Conservation (phyloP, 345 rosid genomes). For the Hibiscus mutabilis region DNA sequence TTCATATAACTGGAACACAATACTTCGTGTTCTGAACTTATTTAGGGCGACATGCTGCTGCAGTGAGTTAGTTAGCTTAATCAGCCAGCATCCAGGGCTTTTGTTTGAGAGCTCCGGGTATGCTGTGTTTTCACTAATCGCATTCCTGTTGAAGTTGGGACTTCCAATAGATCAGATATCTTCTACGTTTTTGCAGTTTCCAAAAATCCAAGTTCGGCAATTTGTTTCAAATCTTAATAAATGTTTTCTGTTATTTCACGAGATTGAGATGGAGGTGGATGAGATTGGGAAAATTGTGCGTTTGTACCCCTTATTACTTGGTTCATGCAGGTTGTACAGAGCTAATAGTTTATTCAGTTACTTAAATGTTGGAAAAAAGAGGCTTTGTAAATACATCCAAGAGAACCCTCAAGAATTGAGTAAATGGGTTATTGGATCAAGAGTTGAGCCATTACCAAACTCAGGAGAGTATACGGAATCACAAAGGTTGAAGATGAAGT, state of each 20-base stretch:
- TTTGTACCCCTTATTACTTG: constrained; percentile 41
- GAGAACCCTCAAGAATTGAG: constrained; percentile 52
- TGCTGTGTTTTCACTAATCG: constrained; percentile 33
- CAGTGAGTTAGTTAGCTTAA: constrained; percentile 36
- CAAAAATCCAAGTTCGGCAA: constrained; percentile 33
- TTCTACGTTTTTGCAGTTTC: constrained; percentile 46
- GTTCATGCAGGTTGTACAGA: constrained; percentile 49
- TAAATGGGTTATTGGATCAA: constrained; percentile 38
- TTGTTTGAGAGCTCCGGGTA: constrained; percentile 51
- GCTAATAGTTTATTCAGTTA: constrained; percentile 32
- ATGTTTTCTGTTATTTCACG: constrained; percentile 38
- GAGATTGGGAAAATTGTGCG: constrained; percentile 45
- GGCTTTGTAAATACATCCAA: constrained; percentile 39
- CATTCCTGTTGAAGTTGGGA: constrained; percentile 55
- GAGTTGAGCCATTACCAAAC: constrained; percentile 32
- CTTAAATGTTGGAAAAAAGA: constrained; percentile 49
- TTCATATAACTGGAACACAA: constrained; percentile 51
- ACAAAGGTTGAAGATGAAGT: constrained; percentile 41
- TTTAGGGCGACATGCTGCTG: constrained; percentile 31
- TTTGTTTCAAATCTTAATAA: constrained; percentile 49
- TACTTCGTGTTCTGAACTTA: constrained; percentile 36
- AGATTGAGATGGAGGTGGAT: constrained; percentile 47
- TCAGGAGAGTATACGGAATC: constrained; percentile 23
- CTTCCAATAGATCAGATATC: constrained; percentile 31
- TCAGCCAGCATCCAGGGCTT: constrained; percentile 47